Base-by-base conservation (phyloP, 768 basidiomycete genomes). In the Chalciporus sphaerocephalus region DNA sequence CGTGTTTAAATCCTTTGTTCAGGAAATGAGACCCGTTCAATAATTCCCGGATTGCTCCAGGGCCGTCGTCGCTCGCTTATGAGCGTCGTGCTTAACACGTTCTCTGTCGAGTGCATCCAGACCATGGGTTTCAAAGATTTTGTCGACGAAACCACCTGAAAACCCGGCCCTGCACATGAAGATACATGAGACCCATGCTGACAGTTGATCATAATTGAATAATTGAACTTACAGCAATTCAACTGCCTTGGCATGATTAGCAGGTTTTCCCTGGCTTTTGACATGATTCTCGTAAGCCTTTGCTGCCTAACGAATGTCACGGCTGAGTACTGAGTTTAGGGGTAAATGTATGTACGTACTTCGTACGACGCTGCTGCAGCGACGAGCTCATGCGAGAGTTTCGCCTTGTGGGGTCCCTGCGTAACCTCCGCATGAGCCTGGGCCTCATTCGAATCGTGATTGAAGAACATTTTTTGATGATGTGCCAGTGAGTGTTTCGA, bases 291-390 rank as follows among this genome's bases (percentile, higher is more conserved):
- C 48, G 49, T 67, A 65, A 1, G 54, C 54, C 32, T 67, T 67
- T 5, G 62, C 63, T 17, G 57, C 62, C 62, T 66, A 21, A 13
- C 20, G n/a, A 22, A 23, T 24, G 17, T 18, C 10, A 37, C 0
- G 12, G 16, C 32, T 61, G 37, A 40, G 47, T 34, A 7, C 13
- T 21, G 16, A 12, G 4, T 11, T 28, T n/a, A 23, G 4, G 36
- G 12, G 6, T 7, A 5, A 13, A 15, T 1, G 8, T 6, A 9
- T 2, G 6, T 1, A 20, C 16, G 23, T 40, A 45, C 62, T 48
- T 64, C 64, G 40, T 59, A 64, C 8, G 62, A 58, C 3, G 62
- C 62, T 2, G 64, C 62, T 10, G 47, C 57, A 3, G 60, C 58
- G 44, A 65, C 38, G 39, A 58, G 20, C 36, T 67, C 58, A 25